Conservation (phyloP, 179 eudicot species). For the Silene coronaria region DNA sequence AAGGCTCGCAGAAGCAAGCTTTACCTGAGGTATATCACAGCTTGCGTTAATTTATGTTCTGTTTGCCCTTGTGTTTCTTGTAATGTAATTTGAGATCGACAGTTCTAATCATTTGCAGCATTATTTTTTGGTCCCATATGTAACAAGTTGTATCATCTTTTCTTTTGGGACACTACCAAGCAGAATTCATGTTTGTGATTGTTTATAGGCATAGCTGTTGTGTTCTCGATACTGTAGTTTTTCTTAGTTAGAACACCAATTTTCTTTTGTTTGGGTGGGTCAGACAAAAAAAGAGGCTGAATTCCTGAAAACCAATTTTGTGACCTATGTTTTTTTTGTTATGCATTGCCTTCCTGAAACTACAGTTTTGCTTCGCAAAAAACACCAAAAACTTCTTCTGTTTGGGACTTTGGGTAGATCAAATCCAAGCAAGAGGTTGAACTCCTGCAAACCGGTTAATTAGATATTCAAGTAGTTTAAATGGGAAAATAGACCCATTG, state of each 20-base stretch:
- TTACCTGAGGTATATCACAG: constrained; percentile 46
- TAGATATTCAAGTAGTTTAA: not conserved
- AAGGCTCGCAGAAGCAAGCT: constrained; percentile 34
- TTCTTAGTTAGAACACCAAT: not conserved
- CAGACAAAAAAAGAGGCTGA: not conserved
- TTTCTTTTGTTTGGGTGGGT: not conserved
- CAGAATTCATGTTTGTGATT: not conserved
- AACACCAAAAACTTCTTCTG: no score
- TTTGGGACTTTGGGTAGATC: no score
- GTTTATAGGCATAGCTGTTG: not conserved
- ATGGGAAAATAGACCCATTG: not conserved
- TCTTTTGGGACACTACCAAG: not conserved
- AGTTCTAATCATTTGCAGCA: not conserved
- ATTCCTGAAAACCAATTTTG: not conserved
- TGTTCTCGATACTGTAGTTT: not conserved
- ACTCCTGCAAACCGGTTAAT: not conserved
- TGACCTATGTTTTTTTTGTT: not conserved
- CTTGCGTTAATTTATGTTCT: constrained; percentile 12
- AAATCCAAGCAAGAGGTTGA: no score
- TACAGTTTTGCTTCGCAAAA: no score
- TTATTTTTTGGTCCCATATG: not conserved
- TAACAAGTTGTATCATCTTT: not conserved
- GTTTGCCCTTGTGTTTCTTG: not conserved
- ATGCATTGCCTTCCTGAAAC: not conserved
- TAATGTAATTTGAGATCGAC: not conserved